Conservation (phyloP, 352 stramenopile species). For the Peronospora tabacina region DNA sequence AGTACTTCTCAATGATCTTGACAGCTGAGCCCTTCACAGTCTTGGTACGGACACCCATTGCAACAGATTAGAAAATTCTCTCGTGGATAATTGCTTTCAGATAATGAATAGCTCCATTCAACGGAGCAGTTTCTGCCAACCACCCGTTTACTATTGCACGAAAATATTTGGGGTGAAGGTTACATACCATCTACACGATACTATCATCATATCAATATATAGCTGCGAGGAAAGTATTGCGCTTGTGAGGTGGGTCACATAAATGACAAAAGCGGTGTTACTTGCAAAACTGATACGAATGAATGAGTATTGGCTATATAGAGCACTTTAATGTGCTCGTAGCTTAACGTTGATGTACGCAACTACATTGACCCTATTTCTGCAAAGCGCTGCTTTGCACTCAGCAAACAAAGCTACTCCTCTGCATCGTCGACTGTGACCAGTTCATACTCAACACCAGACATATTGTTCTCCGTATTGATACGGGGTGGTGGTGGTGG, state of each 20-base stretch:
- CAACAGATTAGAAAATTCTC: slow-evolving; percentile 37
- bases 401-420: slow-evolving; percentile 20
- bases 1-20: slow-evolving; percentile 99
- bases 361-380: slow-evolving; percentile 24
- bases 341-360: slow-evolving; percentile 22
- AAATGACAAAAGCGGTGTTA: neutral
- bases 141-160: neutral
- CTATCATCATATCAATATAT: slow-evolving; percentile 5
- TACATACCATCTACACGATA: neutral
- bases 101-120: slow-evolving; percentile 13
- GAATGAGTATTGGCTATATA: slow-evolving; percentile 6
- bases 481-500: slow-evolving; percentile 37
- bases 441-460: slow-evolving; percentile 76
- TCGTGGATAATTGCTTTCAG: slow-evolving; percentile 31
- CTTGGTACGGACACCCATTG: slow-evolving; percentile 99
- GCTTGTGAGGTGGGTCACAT: slow-evolving; percentile 15
- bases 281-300: neutral
- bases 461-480: slow-evolving; percentile 70
- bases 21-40: slow-evolving; percentile 99
- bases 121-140: neutral
- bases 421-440: slow-evolving; percentile 64
- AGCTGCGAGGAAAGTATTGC: slow-evolving; percentile 15
- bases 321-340: slow-evolving; percentile 4
- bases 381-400: slow-evolving; percentile 3
- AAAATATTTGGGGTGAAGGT: slow-evolving; percentile 3